These are phyloP conservation scores for Somion occarium DNA, from an alignment of 1,284 basidiomycete species.

Conservation along the genomic window DNA sequence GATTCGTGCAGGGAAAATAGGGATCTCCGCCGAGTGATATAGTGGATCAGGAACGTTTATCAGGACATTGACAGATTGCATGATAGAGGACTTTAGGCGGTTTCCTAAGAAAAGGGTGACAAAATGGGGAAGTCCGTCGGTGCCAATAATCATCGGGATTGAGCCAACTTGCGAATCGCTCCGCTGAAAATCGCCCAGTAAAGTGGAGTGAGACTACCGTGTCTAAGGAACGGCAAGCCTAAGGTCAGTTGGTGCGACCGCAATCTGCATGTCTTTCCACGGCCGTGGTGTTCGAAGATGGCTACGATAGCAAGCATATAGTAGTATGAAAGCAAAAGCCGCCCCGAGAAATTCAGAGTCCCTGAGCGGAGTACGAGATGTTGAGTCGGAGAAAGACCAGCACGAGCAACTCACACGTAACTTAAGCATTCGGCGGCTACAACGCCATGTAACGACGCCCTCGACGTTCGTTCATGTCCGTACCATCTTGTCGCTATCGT, in stretches of 20 bases:
- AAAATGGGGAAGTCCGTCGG: not conserved
- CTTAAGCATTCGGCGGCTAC: not conserved
- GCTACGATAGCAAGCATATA: no score
- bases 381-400: not conserved
- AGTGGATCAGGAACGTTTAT: not conserved
- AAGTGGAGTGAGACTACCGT: no score
- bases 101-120: not conserved
- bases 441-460: not conserved
- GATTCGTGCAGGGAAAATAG: no score
- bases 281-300: no score
- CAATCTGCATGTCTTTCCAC: no score
- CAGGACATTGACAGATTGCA: not conserved
- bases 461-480: not conserved
- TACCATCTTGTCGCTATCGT: not conserved
- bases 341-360: no score
- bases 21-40: not conserved
- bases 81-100: not conserved
- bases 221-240: no score
- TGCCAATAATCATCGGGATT: no score
- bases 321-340: no score
- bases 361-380: not conserved
- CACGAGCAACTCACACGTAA: not conserved
- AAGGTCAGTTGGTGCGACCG: no score
- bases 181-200: no score
- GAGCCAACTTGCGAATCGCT: no score